A percentile compares a stretch with the other conserved stretches of the same genome.
Conservation (phyloP, 2,329 filamentous ascomycete species). For the Waltergamsia citrina region DNA sequence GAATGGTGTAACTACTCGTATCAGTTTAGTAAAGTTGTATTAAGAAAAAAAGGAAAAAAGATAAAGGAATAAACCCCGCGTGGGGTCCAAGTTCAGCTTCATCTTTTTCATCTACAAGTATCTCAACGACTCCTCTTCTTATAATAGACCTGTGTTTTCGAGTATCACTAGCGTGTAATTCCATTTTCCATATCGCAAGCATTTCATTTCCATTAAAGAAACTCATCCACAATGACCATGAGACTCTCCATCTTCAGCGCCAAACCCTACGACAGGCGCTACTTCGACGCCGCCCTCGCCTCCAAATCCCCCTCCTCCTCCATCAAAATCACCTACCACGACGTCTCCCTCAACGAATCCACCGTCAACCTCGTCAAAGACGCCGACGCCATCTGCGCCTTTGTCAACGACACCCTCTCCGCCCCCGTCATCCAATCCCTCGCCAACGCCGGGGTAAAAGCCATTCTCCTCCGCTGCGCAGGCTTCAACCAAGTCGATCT, state of each 20-base stretch:
- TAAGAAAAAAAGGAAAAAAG: too few species aligned
- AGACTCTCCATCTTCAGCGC: conserved; percentile 56
- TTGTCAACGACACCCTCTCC: conserved; percentile 55
- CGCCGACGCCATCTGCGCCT: conserved; percentile 52
- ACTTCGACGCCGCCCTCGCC: conserved; percentile 33
- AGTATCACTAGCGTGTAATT: too few species aligned
- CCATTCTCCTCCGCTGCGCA: conserved; percentile 56
- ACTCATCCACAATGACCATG: conserved; percentile 21
- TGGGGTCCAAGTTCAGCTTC: too few species aligned
- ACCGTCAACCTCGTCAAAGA: conserved; percentile 42
- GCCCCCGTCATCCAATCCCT: conserved; percentile 41
- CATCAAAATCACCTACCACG: conserved; percentile 46
- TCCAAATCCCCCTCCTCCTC: conserved; percentile 17
- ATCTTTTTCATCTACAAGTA: too few species aligned
- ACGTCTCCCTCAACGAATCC: conserved; percentile 43
- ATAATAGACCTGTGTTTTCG: too few species aligned
- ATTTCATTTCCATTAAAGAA: too few species aligned
- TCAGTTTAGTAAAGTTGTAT: too few species aligned
- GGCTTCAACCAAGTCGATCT: conserved; percentile 62
- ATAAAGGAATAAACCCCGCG: too few species aligned
- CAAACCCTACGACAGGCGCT: conserved; percentile 53
- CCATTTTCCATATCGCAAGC: too few species aligned
- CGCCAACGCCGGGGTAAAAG: conserved; percentile 37
- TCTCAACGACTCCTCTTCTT: too few species aligned
- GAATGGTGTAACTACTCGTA: too few species aligned